A percentile compares a stretch with the other conserved stretches of the same genome.
These are phyloP conservation scores for Usnea hakonensis DNA, from an alignment of 495 filamentous ascomycete species.

Conservation along the genomic window DNA sequence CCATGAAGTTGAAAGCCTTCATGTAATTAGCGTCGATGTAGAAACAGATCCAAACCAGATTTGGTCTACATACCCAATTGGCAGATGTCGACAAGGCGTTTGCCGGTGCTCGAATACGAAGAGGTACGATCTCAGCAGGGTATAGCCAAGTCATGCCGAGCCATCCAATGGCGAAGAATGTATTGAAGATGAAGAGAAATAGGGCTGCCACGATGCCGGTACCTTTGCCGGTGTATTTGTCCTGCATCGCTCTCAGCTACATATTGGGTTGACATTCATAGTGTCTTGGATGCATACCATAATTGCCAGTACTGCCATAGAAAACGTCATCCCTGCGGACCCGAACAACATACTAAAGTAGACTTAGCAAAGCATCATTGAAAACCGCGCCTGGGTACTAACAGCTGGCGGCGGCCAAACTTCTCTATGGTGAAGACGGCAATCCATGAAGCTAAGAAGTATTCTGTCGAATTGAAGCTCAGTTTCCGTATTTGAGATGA, in stretches of 20 bases:
- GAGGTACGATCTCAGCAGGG: conserved; percentile 63
- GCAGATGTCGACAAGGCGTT: conserved; percentile 62
- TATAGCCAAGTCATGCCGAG: conserved; percentile 73
- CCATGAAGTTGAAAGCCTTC: conserved; percentile 42
- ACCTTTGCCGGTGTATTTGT: conserved; percentile 30
- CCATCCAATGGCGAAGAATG: conserved; percentile 72
- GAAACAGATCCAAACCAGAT: conserved; percentile 31
- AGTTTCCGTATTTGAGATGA: background rate
- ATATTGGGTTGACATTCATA: conserved; percentile 17
- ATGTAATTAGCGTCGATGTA: background rate
- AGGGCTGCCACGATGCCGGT: conserved; percentile 45
- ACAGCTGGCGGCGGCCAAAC: conserved; percentile 57
- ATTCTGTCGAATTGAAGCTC: conserved; percentile 37
- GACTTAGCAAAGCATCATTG: background rate
- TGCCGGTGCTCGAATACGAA: conserved; percentile 64
- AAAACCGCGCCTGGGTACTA: background rate
- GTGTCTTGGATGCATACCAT: conserved; percentile 10
- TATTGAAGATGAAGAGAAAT: conserved; percentile 68
- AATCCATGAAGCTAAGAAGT: conserved; percentile 65
- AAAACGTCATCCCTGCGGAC: conserved; percentile 57
- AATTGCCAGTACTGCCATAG: conserved; percentile 58
- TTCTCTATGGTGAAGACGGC: conserved; percentile 64
- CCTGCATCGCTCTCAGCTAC: background rate
- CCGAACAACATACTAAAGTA: conserved; percentile 55
- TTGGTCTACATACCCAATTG: conserved; percentile 41